Base-by-base conservation (phyloP, 176 grass and related monocot genomes). In the Rhynchospora pubera region DNA sequence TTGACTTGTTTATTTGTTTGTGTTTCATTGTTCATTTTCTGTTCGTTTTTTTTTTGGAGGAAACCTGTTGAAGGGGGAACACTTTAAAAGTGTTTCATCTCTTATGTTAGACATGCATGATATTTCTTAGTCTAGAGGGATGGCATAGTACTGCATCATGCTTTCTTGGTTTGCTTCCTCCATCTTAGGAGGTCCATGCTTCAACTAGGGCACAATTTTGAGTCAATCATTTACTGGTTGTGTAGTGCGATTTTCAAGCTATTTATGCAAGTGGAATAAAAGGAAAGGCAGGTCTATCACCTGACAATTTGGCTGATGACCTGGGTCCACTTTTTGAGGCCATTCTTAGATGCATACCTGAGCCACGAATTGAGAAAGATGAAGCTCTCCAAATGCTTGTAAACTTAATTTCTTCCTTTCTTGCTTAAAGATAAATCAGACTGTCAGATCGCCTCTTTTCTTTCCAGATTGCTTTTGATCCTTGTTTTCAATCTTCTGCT, bases 241-340 rank as follows among this genome's bases (percentile, higher is more conserved):
- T 85, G 57, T 83, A 97, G 95, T 97, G 95, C 88, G 95, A 97
- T 89, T 97, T 97, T 78, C 95, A 94, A 89, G 91, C 87, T 55
- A 93, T 97, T 68, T 97, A 88, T 88, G 95, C 95, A 50, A 97
- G 90, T 88, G 95, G 95, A 65, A 94, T 97, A 57, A 97, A 93
- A 81, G 95, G 95, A 75, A 92, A 94, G 84, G 95, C 95, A 57
- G 92, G 95, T 55, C 58, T 97, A 21, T 90, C 88, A 75, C 83
- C 88, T 68, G 95, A 97, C 72, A 92, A 93, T 89, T 79, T 97
- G 74, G 83, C 85, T 19, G 90, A 97, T 81, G 92, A 97, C 82
- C 92, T 97, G 90, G 92, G 95, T 45, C 95, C 95, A 22, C 89
- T 98, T 85, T 98, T 98, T 85, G 95, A 98, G 89, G 81, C 95